Conservation (phyloP, 83 land plant species). For the Thuja plicata region DNA sequence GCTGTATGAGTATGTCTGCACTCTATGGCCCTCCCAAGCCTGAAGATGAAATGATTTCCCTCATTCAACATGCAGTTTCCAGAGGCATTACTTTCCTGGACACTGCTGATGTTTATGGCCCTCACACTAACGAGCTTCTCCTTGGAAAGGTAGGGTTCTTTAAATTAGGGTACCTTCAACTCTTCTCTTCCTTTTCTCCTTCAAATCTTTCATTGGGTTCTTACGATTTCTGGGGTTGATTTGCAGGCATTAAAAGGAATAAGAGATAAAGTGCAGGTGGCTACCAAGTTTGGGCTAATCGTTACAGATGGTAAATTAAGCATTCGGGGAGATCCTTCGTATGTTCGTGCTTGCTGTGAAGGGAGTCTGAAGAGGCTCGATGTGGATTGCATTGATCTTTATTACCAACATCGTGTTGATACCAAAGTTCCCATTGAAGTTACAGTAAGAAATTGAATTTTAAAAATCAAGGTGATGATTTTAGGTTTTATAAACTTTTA, state of each 20-base stretch:
- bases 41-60: constrained; percentile 35
- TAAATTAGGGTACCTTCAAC: neutral
- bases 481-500: no score
- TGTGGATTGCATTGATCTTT: constrained; percentile 12
- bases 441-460: constrained; percentile 9
- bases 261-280: no score
- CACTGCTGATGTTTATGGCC: constrained; percentile 47
- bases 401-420: constrained; percentile 50
- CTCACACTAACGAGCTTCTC: no score
- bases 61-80: constrained; percentile 60
- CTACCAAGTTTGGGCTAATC: no score
- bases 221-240: no score
- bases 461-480: no score
- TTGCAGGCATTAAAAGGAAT: neutral
- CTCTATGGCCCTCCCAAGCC: neutral
- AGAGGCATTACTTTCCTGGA: constrained; percentile 67
- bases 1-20: neutral
- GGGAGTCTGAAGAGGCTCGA: no score
- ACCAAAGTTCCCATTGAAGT: constrained; percentile 34
- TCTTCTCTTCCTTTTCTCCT: no score
- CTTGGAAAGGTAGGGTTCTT: constrained; percentile 44
- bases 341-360: no score
- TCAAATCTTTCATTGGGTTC: no score
- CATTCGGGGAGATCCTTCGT: no score
- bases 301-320: no score